These are phyloP conservation scores for Clarireedia hainanense DNA, from an alignment of 2,329 filamentous ascomycete genomes.

Conservation along the genomic window DNA sequence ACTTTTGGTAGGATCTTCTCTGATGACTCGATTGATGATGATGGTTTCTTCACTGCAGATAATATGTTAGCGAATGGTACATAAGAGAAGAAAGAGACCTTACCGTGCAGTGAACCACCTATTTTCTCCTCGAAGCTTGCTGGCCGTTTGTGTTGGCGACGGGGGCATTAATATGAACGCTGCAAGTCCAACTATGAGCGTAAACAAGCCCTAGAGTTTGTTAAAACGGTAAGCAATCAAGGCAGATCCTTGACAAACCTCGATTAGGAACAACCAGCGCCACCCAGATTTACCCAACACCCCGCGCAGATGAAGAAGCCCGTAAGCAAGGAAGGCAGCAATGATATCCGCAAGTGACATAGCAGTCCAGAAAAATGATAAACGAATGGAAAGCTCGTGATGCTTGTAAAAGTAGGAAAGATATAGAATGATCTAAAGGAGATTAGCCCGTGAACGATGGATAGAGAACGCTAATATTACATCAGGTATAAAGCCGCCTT, in stretches of 20 bases:
- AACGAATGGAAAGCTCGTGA: constrained; percentile 20
- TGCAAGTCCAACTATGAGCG: constrained; percentile 17
- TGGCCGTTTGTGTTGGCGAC: constrained; percentile 29
- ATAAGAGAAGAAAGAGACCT: too few species aligned
- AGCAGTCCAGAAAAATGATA: constrained; percentile 23
- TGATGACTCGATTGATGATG: constrained; percentile 50
- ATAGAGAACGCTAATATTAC: constrained; percentile 35
- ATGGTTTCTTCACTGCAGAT: constrained; percentile 44
- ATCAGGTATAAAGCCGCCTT: constrained; percentile 27
- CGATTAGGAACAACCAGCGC: constrained; percentile 35
- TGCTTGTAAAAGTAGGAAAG: constrained; percentile 25
- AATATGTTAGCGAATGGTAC: too few species aligned
- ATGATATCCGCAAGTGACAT: constrained; percentile 18
- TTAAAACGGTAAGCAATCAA: too few species aligned
- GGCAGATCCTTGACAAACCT: not conserved
- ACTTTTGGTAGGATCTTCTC: constrained; percentile 41
- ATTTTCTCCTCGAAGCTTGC: constrained; percentile 48
- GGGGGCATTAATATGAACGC: constrained; percentile 22
- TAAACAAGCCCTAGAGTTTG: constrained; percentile 13
- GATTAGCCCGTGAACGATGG: not conserved
- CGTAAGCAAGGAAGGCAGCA: constrained; percentile 21
- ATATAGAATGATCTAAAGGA: constrained; percentile 35
- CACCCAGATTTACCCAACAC: constrained; percentile 19
- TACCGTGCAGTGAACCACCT: constrained; percentile 52
- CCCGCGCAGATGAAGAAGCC: constrained; percentile 20